A percentile compares a stretch with the other conserved stretches of the same genome.
Evolutionary conservation across 2,329 filamentous ascomycete species (phyloP).

Genomic region (Teratosphaeria epicoccoides): DNA sequence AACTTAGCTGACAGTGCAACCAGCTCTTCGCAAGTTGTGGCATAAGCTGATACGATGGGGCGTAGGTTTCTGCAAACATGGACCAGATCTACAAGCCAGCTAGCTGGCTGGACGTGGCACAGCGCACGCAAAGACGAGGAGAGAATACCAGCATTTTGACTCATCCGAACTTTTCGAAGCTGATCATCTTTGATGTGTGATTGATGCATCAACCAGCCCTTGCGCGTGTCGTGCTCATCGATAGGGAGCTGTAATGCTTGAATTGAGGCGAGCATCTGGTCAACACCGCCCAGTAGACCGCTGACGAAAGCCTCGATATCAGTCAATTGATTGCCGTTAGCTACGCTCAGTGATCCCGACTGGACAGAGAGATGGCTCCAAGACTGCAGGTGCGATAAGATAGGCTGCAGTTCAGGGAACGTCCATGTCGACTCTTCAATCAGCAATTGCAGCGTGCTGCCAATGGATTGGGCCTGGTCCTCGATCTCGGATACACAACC

Average conservation of each 20-base stretch:
- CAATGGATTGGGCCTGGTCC: background rate
- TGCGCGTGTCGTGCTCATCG: background rate
- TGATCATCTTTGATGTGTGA: background rate
- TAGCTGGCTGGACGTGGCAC: background rate
- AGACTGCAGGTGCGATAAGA: slow-evolving; percentile 13
- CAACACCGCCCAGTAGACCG: background rate
- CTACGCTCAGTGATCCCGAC: slow-evolving; percentile 33
- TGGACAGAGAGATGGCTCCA: slow-evolving; percentile 34
- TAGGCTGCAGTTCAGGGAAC: slow-evolving; percentile 12
- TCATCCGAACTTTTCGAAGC: background rate
- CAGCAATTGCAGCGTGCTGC: background rate
- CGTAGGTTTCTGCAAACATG: background rate
- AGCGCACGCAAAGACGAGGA: background rate
- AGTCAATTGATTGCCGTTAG: slow-evolving; percentile 8
- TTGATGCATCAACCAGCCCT: background rate
- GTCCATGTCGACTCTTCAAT: background rate
- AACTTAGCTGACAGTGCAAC: background rate
- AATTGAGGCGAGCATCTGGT: slow-evolving; percentile 1
- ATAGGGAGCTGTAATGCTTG: background rate
- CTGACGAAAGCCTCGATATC: background rate
- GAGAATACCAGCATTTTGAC: background rate
- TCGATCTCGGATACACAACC: background rate
- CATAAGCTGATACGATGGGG: slow-evolving; percentile 17
- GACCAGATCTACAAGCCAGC: background rate
- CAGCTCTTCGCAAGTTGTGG: background rate